Conservation (phyloP, 2,329 filamentous ascomycete genomes). For the Fonsecaea monophora region DNA sequence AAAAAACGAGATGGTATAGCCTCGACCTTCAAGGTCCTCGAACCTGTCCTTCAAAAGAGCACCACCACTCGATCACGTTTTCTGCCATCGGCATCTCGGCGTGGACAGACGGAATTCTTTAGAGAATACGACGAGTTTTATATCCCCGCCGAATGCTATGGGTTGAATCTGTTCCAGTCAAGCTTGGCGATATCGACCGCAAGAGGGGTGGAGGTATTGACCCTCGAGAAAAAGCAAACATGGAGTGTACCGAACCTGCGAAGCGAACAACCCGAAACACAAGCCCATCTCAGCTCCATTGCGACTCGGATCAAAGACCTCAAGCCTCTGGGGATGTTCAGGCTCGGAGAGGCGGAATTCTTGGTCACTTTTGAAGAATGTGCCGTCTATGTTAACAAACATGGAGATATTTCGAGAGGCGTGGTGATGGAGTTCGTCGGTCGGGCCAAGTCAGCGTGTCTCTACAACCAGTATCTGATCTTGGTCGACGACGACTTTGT, state of each 20-base stretch:
- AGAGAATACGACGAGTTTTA: slow-evolving; percentile 99
- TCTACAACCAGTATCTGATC: slow-evolving; percentile 89
- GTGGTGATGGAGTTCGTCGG: slow-evolving; percentile 99
- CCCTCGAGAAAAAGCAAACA: slow-evolving; percentile 94
- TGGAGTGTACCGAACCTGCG: slow-evolving; percentile 87
- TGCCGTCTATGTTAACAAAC: slow-evolving; percentile 97
- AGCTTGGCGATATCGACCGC: slow-evolving; percentile 90
- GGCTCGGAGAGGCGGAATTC: slow-evolving; percentile 89
- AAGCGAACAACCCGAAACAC: slow-evolving; percentile 64
- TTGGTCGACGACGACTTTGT: slow-evolving; percentile 97
- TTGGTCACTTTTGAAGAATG: slow-evolving; percentile 94
- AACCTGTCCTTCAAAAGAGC: slow-evolving; percentile 93
- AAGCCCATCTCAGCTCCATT: slow-evolving; percentile 77
- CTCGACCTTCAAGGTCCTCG: slow-evolving; percentile 92
- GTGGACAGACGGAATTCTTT: slow-evolving; percentile 89
- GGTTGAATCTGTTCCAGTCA: slow-evolving; percentile 93
- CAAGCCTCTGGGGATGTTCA: slow-evolving; percentile 92
- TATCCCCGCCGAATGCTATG: slow-evolving; percentile 92
- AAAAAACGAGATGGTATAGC: slow-evolving; percentile 93
- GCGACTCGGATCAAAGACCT: slow-evolving; percentile 82
- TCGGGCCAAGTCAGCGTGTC: slow-evolving; percentile 81
- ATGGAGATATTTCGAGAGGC: slow-evolving; percentile 90
- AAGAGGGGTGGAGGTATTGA: slow-evolving; percentile 93
- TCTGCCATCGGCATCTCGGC: slow-evolving; percentile 62
- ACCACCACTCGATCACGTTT: slow-evolving; percentile 79